These are phyloP conservation scores for Echria macrotheca DNA, from an alignment of 495 filamentous ascomycete genomes.

Conservation along the genomic window DNA sequence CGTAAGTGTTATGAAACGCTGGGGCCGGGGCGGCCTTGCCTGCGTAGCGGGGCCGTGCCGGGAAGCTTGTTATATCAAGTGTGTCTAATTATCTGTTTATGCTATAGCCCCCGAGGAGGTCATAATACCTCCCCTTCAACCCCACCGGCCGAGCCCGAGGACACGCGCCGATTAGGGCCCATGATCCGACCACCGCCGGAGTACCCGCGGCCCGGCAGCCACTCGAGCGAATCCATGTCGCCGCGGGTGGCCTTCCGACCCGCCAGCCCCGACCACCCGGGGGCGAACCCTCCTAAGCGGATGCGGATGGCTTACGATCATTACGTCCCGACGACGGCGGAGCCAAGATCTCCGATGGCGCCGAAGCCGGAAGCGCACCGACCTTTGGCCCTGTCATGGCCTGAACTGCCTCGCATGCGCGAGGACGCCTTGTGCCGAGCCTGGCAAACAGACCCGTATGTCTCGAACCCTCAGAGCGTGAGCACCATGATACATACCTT, in stretches of 20 bases:
- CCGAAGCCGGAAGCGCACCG: constrained; percentile 30
- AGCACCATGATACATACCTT: constrained; percentile 22
- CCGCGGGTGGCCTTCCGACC: constrained; percentile 32
- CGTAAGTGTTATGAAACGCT: constrained; percentile 56
- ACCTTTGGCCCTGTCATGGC: constrained; percentile 32
- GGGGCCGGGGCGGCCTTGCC: neutral
- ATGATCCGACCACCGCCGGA: constrained; percentile 25
- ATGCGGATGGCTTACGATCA: constrained; percentile 37
- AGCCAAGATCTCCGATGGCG: constrained; percentile 28
- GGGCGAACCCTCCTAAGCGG: constrained; percentile 34
- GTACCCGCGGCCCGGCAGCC: constrained; percentile 32
- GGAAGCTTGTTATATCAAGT: too few species aligned
- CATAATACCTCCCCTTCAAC: constrained; percentile 49
- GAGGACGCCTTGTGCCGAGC: constrained; percentile 48
- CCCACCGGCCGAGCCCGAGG: constrained; percentile 44
- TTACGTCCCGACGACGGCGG: constrained; percentile 28
- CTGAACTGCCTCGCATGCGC: constrained; percentile 38
- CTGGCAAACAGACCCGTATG: constrained; percentile 63
- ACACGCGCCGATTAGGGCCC: constrained; percentile 31
- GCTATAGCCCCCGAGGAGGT: constrained; percentile 46
- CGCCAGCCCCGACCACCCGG: constrained; percentile 24
- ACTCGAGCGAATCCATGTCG: constrained; percentile 40
- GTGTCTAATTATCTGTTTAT: constrained; percentile 15
- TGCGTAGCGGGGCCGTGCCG: neutral
- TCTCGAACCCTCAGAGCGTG: constrained; percentile 38